These are phyloP conservation scores for Colletotrichum endophyticum DNA, from an alignment of 2,329 filamentous ascomycete species.

Conservation along the genomic window DNA sequence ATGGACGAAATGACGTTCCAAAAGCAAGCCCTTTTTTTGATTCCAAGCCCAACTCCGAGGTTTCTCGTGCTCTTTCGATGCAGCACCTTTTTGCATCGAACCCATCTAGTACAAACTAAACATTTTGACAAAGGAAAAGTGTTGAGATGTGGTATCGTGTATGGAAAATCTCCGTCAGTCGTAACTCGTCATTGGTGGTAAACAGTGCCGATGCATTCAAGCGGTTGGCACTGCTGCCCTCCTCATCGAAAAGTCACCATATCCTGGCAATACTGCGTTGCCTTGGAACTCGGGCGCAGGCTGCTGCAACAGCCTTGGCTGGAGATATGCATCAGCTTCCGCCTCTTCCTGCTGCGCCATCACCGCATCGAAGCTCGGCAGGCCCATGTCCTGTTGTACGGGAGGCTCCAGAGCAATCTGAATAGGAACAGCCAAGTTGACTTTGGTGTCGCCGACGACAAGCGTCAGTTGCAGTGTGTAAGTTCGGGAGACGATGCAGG, in stretches of 20 bases:
- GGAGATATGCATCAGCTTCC: conserved; percentile 47
- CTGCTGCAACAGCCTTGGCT: conserved; percentile 42
- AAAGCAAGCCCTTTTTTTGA: background rate
- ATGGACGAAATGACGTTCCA: background rate
- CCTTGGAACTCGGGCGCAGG: conserved; percentile 36
- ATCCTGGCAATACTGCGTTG: conserved; percentile 42
- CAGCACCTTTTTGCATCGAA: background rate
- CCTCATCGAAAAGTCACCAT: conserved; percentile 31
- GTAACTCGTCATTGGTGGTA: background rate
- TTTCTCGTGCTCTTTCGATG: background rate
- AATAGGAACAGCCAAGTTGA: conserved; percentile 53
- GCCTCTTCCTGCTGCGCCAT: conserved; percentile 46
- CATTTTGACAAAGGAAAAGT: background rate
- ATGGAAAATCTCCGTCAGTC: background rate
- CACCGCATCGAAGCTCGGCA: conserved; percentile 56
- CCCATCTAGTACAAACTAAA: background rate
- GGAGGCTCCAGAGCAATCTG: conserved; percentile 52
- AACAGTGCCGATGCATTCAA: background rate
- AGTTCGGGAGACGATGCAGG: conserved; percentile 60
- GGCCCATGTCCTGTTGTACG: conserved; percentile 31
- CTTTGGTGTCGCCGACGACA: conserved; percentile 43
- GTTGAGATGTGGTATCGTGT: background rate
- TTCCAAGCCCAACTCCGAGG: background rate
- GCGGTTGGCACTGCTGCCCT: background rate
- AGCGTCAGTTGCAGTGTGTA: conserved; percentile 56